Conservation (phyloP, 2,329 filamentous ascomycete species). For the Sporothrix phasma region DNA sequence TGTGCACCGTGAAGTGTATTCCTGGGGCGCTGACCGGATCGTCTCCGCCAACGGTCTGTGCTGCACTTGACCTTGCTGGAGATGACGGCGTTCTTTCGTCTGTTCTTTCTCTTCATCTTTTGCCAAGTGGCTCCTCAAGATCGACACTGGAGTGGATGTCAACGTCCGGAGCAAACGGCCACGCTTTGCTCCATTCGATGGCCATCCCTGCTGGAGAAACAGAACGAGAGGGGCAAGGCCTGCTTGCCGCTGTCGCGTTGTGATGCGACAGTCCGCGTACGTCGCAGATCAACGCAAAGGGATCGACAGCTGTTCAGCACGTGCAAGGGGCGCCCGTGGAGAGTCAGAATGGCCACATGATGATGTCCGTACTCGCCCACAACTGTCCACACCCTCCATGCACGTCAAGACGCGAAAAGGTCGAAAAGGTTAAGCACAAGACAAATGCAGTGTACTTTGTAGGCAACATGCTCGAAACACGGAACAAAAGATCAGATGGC, state of each 20-base stretch:
- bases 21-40: background rate
- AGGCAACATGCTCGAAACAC: slow-evolving; percentile 1
- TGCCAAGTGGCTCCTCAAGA: background rate
- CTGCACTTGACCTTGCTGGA: too few relatives aligned
- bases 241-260: background rate
- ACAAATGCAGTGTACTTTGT: too few relatives aligned
- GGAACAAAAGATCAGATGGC: slow-evolving; percentile 6
- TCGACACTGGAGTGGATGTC: background rate
- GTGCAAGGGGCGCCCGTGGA: background rate
- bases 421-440: too few relatives aligned
- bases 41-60: background rate
- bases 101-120: background rate
- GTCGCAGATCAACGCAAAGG: background rate
- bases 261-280: background rate
- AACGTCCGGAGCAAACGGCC: background rate
- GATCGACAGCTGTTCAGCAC: background rate
- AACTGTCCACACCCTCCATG: too few relatives aligned
- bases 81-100: too few relatives aligned
- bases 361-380: background rate
- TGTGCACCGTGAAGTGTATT: background rate
- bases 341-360: background rate
- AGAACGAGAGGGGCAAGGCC: background rate
- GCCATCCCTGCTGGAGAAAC: background rate
- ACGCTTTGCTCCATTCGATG: background rate
- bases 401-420: background rate